Base-by-base conservation (phyloP, 2,329 filamentous ascomycete genomes). In the Colletotrichum ledebouriae region DNA sequence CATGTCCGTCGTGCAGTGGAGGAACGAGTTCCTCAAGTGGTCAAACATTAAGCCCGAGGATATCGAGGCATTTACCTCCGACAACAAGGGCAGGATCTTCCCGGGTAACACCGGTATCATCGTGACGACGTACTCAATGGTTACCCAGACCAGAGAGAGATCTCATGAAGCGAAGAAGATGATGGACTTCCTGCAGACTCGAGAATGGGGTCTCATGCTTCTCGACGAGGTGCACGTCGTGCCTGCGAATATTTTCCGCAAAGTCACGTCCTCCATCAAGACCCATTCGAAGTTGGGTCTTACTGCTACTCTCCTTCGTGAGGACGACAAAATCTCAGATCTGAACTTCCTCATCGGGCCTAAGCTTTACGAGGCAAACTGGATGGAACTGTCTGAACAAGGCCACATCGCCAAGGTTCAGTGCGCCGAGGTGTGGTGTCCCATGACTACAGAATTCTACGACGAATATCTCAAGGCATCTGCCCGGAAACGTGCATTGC, bases 371-470 rank as follows among this genome's bases (percentile, higher is more conserved):
- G 96, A 99, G 80, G 96, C 96, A 33, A 99, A 99, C 78, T 99
- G 96, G 96, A 97, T 98, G 90, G 96, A 99, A 78, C 87, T 99
- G 46, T 96, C 95, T 1, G 93, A 98, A 75, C 94, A 98, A 80
- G 96, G 96, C 0, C 94, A 98, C 76, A 99, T 99, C 78, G 96
- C 96, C 41, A 92, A 94, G 73, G 96, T 99, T 2, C 96, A 99
- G 79, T 99, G 96, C 78, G 96, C 96, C 13, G 96, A 99, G 79
- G 96, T 99, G 6, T 99, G 96, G 96, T 99, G 96, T 76, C 94
- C 95, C 2, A 99, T 99, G 96, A 97, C 96, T 0, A 96, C 94
- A 0, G 96, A 99, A 74, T 99, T 99, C 77, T 98, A 98, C 78
- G 91, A 94, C 17, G 94, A 98, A 78, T 99, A 98, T 80, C 87